Percentiles rank a stretch among this genome's conserved stretches.
Evolutionary conservation across 1,284 basidiomycete genomes (phyloP).

Genomic region (Ceratobasidium sp.): DNA sequence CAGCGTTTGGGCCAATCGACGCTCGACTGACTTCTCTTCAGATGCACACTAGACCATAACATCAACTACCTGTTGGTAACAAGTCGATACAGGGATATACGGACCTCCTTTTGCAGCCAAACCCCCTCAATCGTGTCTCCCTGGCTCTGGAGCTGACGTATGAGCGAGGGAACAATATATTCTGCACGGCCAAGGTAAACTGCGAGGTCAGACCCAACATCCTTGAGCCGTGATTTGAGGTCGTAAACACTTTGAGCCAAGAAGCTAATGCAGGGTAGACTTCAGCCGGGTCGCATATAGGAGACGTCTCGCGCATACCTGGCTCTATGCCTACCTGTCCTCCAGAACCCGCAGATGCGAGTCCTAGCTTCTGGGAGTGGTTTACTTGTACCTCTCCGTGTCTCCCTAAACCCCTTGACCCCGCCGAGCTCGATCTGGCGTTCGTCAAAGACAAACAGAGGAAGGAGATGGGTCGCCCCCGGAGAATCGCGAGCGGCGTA

Average conservation of each 20-base stretch:
- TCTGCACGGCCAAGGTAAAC: constrained; percentile 58
- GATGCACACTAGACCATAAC: not conserved
- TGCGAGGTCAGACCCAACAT: constrained; percentile 54
- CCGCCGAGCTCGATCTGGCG: constrained; percentile 57
- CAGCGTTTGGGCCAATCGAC: constrained; percentile 12
- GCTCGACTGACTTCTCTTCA: constrained; percentile 14
- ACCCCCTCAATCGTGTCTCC: constrained; percentile 54
- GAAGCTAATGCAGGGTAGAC: not conserved
- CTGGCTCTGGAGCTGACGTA: constrained; percentile 48
- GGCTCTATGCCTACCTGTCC: constrained; percentile 53
- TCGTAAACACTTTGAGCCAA: constrained; percentile 49
- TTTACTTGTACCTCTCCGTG: constrained; percentile 42
- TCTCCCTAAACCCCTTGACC: constrained; percentile 50
- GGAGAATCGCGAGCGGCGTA: constrained; percentile 48
- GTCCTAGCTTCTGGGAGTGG: constrained; percentile 48
- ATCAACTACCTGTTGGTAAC: not conserved
- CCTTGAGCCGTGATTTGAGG: constrained; percentile 51
- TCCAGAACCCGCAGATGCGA: constrained; percentile 55
- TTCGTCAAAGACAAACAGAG: constrained; percentile 60
- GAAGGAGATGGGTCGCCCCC: constrained; percentile 55
- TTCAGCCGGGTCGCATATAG: not conserved
- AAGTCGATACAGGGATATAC: not conserved
- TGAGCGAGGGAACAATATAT: constrained; percentile 50
- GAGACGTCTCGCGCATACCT: constrained; percentile 52
- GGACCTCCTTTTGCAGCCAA: constrained; percentile 46